Evolutionary conservation across 768 basidiomycete species (phyloP).

Genomic region (Lactarius vividus): DNA sequence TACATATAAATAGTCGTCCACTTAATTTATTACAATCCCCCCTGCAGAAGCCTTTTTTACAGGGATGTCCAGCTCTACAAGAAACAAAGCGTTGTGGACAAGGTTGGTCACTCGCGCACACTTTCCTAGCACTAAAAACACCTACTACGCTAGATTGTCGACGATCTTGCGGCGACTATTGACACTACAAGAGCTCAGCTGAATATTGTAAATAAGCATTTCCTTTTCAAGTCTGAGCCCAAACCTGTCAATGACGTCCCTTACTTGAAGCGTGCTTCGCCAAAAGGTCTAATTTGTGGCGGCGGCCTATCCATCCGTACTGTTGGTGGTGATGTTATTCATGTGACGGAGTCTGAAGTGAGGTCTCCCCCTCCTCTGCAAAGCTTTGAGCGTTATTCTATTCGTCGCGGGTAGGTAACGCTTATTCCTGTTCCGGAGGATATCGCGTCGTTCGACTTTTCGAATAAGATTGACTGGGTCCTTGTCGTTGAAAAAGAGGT

Average conservation of each 20-base stretch:
- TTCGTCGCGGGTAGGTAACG: conserved; percentile 47
- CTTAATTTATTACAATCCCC: not conserved
- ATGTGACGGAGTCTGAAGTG: conserved; percentile 59
- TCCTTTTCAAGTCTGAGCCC: conserved; percentile 11
- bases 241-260: conserved; percentile 7
- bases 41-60: conserved; percentile 80
- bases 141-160: conserved; percentile 61
- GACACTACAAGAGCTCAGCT: conserved; percentile 69
- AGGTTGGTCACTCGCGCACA: conserved; percentile 41
- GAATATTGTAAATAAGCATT: conserved; percentile 57
- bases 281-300: conserved; percentile 86
- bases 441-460: conserved; percentile 58
- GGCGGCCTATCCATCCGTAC: conserved; percentile 58
- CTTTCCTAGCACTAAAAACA: conserved; percentile 3
- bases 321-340: conserved; percentile 49
- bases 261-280: conserved; percentile 67
- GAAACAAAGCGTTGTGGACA: conserved; percentile 75
- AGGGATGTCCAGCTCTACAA: conserved; percentile 77
- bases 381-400: not conserved
- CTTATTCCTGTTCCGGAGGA: conserved; percentile 78
- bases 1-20: conserved; percentile 6
- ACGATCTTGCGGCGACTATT: conserved; percentile 86
- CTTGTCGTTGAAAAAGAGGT: conserved; percentile 95
- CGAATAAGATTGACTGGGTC: conserved; percentile 66
- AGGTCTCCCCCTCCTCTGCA: conserved; percentile 4